These are phyloP conservation scores for Chalciporus pseudorubinellus DNA, from an alignment of 768 basidiomycete species.

Conservation along the genomic window DNA sequence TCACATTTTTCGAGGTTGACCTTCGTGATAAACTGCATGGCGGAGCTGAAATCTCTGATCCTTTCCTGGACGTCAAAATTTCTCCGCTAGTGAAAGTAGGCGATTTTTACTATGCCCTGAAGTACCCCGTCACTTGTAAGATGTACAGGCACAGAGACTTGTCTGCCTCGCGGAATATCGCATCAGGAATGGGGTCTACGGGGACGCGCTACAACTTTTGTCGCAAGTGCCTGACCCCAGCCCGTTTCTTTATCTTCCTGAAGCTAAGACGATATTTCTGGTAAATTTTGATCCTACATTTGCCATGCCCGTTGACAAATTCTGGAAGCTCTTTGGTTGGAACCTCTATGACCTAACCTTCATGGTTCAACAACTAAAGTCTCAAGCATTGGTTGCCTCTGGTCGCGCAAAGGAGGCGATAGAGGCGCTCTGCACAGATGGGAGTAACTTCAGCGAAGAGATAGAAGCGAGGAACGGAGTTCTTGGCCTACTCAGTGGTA, in stretches of 20 bases:
- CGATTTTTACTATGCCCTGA: not conserved
- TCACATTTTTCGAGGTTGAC: slow-evolving; percentile 5
- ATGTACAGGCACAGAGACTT: not conserved
- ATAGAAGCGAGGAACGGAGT: not conserved
- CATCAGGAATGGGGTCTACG: not conserved
- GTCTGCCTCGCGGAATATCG: not conserved
- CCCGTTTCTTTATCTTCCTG: not conserved
- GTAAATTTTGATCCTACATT: not conserved
- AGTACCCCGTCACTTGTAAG: too few relatives aligned
- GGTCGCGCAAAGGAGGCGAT: not conserved
- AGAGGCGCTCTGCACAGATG: not conserved
- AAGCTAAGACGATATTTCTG: slow-evolving; percentile 1
- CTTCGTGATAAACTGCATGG: not conserved
- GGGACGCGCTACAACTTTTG: slow-evolving; percentile 1
- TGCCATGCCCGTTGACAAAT: not conserved
- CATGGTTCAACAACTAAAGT: not conserved
- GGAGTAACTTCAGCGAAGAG: not conserved
- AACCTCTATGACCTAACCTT: not conserved
- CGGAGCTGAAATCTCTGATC: not conserved
- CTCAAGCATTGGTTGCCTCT: not conserved
- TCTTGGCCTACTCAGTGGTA: slow-evolving; percentile 3
- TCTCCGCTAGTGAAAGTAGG: not conserved
- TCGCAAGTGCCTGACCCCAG: not conserved
- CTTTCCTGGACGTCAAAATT: not conserved
- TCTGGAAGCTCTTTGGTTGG: slow-evolving; percentile 14